Evolutionary conservation across 306 rosid species (phyloP).

Genomic region (Inga laurina): DNA sequence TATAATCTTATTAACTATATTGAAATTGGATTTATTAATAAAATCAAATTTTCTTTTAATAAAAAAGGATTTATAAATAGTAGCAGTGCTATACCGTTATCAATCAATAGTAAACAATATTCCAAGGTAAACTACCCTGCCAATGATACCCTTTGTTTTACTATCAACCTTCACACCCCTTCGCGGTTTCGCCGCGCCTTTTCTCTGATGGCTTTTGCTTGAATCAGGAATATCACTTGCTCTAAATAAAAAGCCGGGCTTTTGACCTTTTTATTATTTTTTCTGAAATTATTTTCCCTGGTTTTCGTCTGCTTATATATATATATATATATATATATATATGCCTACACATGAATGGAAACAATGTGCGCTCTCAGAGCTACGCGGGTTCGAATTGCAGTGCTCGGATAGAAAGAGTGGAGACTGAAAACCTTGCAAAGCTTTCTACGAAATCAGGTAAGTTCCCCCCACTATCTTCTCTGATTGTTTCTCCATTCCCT

Average conservation of each 20-base stretch:
- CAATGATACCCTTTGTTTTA: not conserved
- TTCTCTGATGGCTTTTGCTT: not conserved
- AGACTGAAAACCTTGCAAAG: not conserved
- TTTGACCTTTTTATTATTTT: not conserved
- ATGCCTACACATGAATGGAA: not conserved
- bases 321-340: not conserved
- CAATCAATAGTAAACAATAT: too few species aligned
- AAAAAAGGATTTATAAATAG: too few species aligned
- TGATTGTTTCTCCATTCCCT: not conserved
- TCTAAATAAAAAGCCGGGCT: not conserved
- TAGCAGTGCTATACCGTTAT: not conserved
- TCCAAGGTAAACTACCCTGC: not conserved
- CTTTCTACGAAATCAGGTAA: conserved; percentile 23
- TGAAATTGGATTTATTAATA: too few species aligned
- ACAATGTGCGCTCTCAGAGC: not conserved
- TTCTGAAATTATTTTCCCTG: not conserved
- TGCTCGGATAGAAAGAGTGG: not conserved
- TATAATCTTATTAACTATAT: too few species aligned
- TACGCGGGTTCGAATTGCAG: not conserved
- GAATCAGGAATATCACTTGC: not conserved
- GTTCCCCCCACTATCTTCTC: not conserved
- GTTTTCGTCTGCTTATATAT: not conserved
- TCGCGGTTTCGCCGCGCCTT: not conserved
- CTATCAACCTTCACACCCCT: not conserved
- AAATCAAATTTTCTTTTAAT: too few species aligned